Percentiles rank a stretch among this genome's conserved stretches.
Evolutionary conservation across 2,329 filamentous ascomycete species (phyloP).

Genomic region (Claviceps cyperi): DNA sequence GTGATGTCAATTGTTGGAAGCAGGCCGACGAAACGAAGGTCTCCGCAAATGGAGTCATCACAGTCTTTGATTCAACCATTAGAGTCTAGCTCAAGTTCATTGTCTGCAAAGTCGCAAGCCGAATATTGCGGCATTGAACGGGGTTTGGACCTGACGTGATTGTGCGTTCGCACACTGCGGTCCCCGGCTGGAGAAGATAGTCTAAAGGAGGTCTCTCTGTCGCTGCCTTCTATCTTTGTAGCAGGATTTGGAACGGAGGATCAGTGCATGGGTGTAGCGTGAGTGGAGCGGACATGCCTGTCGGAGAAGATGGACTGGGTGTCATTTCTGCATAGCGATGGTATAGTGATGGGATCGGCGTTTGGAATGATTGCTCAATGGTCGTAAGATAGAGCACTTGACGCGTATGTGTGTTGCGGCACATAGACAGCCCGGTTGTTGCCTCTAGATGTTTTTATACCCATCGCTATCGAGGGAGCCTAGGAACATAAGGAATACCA

Average conservation of each 20-base stretch:
- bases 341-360: neutral
- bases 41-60: neutral
- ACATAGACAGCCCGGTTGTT: neutral
- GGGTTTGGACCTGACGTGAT: conserved; percentile 8
- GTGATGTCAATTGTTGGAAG: neutral
- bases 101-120: neutral
- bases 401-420: neutral
- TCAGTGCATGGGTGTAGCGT: too few species aligned
- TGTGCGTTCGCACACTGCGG: neutral
- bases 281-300: neutral
- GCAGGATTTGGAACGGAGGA: too few species aligned
- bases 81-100: conserved; percentile 3
- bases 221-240: too few species aligned
- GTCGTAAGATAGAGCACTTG: too few species aligned
- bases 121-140: conserved; percentile 20
- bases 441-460: too few species aligned
- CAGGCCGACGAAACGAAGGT: neutral
- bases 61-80: conserved; percentile 4
- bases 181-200: neutral
- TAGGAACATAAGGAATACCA: too few species aligned
- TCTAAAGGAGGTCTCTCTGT: neutral
- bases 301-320: neutral
- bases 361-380: neutral
- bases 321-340: conserved; percentile 8
- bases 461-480: too few species aligned